Base-by-base conservation (phyloP, 495 filamentous ascomycete species). In the Terfezia boudieri region DNA sequence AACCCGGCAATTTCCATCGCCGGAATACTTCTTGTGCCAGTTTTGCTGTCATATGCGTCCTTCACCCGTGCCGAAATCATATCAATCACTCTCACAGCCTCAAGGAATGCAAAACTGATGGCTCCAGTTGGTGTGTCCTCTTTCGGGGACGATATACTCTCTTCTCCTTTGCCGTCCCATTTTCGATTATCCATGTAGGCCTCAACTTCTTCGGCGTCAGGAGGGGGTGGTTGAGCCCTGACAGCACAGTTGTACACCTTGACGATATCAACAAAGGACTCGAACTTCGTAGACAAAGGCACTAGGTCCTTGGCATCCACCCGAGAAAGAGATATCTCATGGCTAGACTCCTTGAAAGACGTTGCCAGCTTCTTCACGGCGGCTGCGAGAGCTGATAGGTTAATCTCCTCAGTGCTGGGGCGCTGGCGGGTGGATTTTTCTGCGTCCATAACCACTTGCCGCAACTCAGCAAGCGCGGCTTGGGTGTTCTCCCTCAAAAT, bases 321-420 rank as follows among this genome's bases (percentile, higher is more conserved):
- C 26, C 62, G 58, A 1, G 62, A 58, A 49, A 64, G 9, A 10
- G 58, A 65, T n/a, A 64, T 55, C 49, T 64, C 62, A 48, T 64
- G 64, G 26, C 58, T 54, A 36, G 61, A 55, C 41, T 64, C 62
- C 8, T 52, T 41, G 32, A 64, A 48, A 23, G 59, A 56, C 36
- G 56, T 49, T 22, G 53, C 56, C 12, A 64, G 54, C 36, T 58
- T 60, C 9, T 50, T 50, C 37, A 64, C 56, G n/a, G 62, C 59
- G 23, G 49, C 50, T 20, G 56, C 61, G 41, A 64, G 56, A 8
- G 53, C 37, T 9, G 56, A 17, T 38, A 61, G 54, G 38, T 59
- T 50, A 14, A 61, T 53, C 48, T 64, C 62, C 22, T 59, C 53
- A 5, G 53, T 56, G 8, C 57, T 59, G 22, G 36, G 48, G 11